Evolutionary conservation across 352 stramenopile genomes (phyloP).

Genomic region (Plasmopara muralis): DNA sequence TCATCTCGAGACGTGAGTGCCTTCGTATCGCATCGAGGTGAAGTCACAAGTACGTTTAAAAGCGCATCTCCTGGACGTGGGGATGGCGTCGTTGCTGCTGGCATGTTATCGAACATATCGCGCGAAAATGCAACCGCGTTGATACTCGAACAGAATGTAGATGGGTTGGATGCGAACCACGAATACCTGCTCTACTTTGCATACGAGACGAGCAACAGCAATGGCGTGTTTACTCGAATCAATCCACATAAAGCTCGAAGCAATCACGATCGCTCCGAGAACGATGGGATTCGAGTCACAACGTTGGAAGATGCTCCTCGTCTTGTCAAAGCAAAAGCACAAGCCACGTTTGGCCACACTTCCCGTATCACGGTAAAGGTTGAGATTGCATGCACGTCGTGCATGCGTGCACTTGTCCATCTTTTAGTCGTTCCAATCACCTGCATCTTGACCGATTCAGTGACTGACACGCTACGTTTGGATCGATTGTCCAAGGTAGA

Average conservation of each 20-base stretch:
- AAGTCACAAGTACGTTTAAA: conserved; percentile 20
- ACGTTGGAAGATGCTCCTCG: conserved; percentile 47
- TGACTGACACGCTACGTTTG: conserved; percentile 16
- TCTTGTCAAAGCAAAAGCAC: conserved; percentile 33
- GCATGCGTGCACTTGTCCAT: conserved; percentile 43
- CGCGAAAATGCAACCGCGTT: conserved; percentile 48
- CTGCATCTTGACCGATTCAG: conserved; percentile 23
- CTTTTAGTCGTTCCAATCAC: conserved; percentile 34
- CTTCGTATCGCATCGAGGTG: conserved; percentile 16
- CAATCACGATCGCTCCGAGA: conserved; percentile 35
- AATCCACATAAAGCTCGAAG: conserved; percentile 53
- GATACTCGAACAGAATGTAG: conserved; percentile 30
- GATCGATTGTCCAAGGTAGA: conserved; percentile 6
- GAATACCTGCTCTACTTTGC: conserved; percentile 68
- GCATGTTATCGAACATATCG: conserved; percentile 30
- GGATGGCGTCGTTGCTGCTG: conserved; percentile 35
- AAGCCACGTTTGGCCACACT: conserved; percentile 50
- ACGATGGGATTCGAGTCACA: conserved; percentile 40
- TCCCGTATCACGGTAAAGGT: conserved; percentile 47
- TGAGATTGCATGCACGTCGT: conserved; percentile 47
- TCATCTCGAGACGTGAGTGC: conserved; percentile 10
- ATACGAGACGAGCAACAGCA: conserved; percentile 58
- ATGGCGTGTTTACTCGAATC: conserved; percentile 60
- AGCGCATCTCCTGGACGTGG: conserved; percentile 16
- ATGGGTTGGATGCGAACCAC: conserved; percentile 35